phyloP scores from a whole-genome alignment of 371 early-diverging fungal genomes.

The Catenaria anguillulae region DNA sequence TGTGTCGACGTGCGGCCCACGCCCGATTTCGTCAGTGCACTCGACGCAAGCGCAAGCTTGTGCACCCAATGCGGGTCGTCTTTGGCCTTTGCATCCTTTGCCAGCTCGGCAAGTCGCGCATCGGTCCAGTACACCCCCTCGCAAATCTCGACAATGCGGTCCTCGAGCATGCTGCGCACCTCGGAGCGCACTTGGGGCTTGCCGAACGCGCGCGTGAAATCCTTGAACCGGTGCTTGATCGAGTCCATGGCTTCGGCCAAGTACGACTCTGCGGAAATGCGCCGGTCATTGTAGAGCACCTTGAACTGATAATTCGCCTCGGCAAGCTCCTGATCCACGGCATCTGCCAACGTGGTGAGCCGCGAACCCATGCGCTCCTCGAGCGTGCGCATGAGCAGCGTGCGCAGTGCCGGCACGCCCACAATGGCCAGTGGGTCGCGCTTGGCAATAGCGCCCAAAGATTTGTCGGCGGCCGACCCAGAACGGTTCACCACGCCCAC shows the following conservation, averaged over 20 bases:
- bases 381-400: conserved; percentile 68
- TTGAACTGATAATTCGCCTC: conserved; percentile 93
- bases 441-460: conserved; percentile 14
- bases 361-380: conserved; percentile 83
- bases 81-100: neutral
- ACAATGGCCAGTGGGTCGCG: conserved; percentile 33
- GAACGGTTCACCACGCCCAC: conserved; percentile 85
- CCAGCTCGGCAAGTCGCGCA: neutral
- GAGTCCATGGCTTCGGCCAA: conserved; percentile 84
- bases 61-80: conserved; percentile 59
- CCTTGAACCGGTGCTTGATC: conserved; percentile 81
- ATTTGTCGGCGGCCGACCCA: neutral
- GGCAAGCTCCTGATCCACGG: conserved; percentile 80
- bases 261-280: conserved; percentile 86
- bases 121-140: conserved; percentile 71
- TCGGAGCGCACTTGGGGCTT: conserved; percentile 77
- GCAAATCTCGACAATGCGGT: conserved; percentile 75
- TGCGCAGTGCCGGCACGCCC: conserved; percentile 65
- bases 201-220: conserved; percentile 74
- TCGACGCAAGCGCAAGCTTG: conserved; percentile 64
- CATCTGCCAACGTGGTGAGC: conserved; percentile 62
- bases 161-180: conserved; percentile 76
- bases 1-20: conserved; percentile 84
- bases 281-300: conserved; percentile 91
- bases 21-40: conserved; percentile 80